Conservation (phyloP, 805 yeast species). For the Millerozyma miso region DNA sequence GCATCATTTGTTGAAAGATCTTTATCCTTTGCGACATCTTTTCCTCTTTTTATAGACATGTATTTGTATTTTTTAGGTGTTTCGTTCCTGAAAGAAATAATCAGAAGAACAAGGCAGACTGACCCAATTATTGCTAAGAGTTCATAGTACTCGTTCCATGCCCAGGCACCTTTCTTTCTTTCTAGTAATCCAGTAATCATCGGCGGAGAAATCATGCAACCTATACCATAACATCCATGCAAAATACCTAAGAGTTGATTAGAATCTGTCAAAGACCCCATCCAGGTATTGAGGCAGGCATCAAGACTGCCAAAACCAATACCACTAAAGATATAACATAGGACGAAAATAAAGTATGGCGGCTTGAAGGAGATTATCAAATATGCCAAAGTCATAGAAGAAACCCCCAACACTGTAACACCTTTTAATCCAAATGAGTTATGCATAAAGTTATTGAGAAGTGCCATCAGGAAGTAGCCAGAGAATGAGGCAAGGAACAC, state of each 20-base stretch:
- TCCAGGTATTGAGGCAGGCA: constrained; percentile 51
- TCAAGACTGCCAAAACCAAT: constrained; percentile 56
- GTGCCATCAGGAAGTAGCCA: constrained; percentile 55
- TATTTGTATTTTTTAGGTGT: constrained; percentile 43
- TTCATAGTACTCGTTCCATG: constrained; percentile 46
- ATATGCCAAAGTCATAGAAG: constrained; percentile 34
- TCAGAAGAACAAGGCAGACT: constrained; percentile 16
- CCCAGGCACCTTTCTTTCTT: constrained; percentile 33
- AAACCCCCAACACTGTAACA: constrained; percentile 31
- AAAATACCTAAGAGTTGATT: constrained; percentile 49
- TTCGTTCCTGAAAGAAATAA: constrained; percentile 36
- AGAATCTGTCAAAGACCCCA: constrained; percentile 43
- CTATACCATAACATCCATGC: constrained; percentile 53
- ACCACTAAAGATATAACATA: constrained; percentile 43
- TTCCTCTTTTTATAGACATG: constrained; percentile 9
- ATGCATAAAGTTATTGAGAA: constrained; percentile 43
- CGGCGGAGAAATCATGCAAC: constrained; percentile 50
- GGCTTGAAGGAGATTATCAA: constrained; percentile 35
- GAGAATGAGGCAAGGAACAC: constrained; percentile 49
- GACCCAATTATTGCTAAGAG: constrained; percentile 28
- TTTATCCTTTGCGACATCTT: constrained; percentile 3
- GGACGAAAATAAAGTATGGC: constrained; percentile 38
- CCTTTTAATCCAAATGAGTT: constrained; percentile 46
- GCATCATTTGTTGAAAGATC: constrained; percentile 3
- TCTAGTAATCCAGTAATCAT: constrained; percentile 39